Conservation (phyloP, 768 basidiomycete genomes). For the Phallus indusiatus region DNA sequence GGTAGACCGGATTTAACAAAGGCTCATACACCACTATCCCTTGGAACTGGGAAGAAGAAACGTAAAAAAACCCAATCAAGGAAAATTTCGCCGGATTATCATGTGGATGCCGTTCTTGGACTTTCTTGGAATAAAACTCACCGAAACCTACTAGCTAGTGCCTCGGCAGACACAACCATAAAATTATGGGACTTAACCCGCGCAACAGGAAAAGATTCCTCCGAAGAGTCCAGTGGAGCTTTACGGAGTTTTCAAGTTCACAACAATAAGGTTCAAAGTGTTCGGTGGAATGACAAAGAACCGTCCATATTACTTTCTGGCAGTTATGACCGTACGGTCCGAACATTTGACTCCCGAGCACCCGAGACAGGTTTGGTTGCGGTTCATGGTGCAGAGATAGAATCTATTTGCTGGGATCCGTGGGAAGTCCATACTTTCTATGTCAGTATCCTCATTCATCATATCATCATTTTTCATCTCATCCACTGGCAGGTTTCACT, state of each 20-base stretch:
- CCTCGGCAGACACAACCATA: slow-evolving; percentile 89
- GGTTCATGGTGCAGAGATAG: slow-evolving; percentile 83
- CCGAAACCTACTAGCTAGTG: slow-evolving; percentile 84
- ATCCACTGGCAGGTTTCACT: slow-evolving; percentile 61
- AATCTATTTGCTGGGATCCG: slow-evolving; percentile 92
- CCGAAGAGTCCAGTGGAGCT: slow-evolving; percentile 42
- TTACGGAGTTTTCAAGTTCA: slow-evolving; percentile 80
- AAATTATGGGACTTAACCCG: slow-evolving; percentile 94
- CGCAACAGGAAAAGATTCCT: slow-evolving; percentile 36
- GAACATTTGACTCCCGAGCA: slow-evolving; percentile 85
- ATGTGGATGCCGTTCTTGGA: slow-evolving; percentile 89
- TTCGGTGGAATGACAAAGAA: slow-evolving; percentile 88
- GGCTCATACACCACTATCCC: slow-evolving; percentile 65
- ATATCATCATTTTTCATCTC: background rate
- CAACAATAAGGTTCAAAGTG: slow-evolving; percentile 91
- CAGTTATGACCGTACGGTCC: slow-evolving; percentile 90
- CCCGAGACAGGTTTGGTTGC: slow-evolving; percentile 79
- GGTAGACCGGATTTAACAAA: slow-evolving; percentile 81
- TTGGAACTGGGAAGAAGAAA: slow-evolving; percentile 96
- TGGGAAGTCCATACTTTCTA: slow-evolving; percentile 86
- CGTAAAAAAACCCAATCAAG: slow-evolving; percentile 76
- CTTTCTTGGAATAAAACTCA: slow-evolving; percentile 89
- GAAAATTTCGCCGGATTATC: slow-evolving; percentile 50
- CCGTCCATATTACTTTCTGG: slow-evolving; percentile 88
- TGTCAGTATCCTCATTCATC: slow-evolving; percentile 36